These are phyloP conservation scores for Xylaria venustula DNA, from an alignment of 495 filamentous ascomycete genomes.

Conservation along the genomic window DNA sequence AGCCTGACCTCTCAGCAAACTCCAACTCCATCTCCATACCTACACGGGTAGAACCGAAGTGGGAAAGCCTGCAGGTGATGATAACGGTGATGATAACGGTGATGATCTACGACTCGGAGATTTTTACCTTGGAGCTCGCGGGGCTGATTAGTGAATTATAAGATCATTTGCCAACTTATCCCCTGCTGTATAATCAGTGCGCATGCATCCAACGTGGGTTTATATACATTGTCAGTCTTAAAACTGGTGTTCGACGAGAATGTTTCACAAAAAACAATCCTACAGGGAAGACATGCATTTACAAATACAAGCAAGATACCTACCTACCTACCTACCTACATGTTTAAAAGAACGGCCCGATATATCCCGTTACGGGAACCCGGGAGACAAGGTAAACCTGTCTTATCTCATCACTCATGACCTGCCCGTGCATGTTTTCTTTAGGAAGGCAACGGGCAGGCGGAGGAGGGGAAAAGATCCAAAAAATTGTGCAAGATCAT, in stretches of 20 bases:
- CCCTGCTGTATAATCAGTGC: no score
- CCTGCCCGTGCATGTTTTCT: background rate
- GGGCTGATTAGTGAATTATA: background rate
- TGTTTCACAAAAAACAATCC: no score
- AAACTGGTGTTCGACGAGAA: no score
- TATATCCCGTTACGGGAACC: background rate
- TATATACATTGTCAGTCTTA: no score
- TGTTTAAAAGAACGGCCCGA: constrained; percentile 1
- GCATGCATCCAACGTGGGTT: no score
- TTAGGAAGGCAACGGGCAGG: background rate
- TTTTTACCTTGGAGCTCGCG: background rate
- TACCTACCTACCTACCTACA: no score
- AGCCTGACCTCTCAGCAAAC: background rate
- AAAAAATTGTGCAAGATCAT: background rate
- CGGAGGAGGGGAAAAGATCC: background rate
- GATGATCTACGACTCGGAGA: background rate
- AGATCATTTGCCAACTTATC: no score
- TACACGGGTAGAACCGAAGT: constrained; percentile 3
- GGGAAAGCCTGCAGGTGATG: background rate
- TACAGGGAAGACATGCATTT: constrained; percentile 6
- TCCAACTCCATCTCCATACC: background rate
- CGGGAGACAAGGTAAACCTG: background rate
- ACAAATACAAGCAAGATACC: no score
- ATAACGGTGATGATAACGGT: no score
- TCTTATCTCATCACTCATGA: background rate